A percentile compares a stretch with the other conserved stretches of the same genome.
phyloP scores from a whole-genome alignment of 2,329 filamentous ascomycete species.

The Akanthomyces uredinophilus region DNA sequence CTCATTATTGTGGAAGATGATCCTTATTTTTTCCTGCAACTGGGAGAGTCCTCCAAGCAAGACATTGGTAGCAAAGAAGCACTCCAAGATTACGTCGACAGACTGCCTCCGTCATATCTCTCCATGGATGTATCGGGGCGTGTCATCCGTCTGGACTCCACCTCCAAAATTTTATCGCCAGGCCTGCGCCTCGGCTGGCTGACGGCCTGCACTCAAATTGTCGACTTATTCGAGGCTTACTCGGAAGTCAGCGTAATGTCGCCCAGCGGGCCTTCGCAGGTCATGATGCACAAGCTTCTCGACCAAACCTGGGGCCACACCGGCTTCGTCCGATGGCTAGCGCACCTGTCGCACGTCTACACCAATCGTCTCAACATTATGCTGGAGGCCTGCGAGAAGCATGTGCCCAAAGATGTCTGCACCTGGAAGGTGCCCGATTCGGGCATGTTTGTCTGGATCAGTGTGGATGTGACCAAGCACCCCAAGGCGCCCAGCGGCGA shows the following conservation, averaged over 20 bases:
- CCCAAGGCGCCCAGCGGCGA: conserved; percentile 37
- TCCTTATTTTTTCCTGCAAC: conserved; percentile 82
- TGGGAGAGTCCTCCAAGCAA: conserved; percentile 28
- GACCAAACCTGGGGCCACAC: conserved; percentile 85
- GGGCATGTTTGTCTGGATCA: conserved; percentile 85
- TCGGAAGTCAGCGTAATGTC: conserved; percentile 73
- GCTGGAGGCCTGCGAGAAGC: conserved; percentile 66
- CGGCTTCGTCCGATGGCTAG: conserved; percentile 82
- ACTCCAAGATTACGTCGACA: conserved; percentile 8
- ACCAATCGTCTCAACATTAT: conserved; percentile 66
- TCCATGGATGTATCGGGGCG: conserved; percentile 49
- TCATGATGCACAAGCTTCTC: conserved; percentile 74
- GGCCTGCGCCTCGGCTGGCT: conserved; percentile 77
- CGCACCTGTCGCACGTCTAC: conserved; percentile 70
- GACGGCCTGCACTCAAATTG: conserved; percentile 71
- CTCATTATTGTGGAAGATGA: conserved; percentile 80
- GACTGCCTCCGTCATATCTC: conserved; percentile 26
- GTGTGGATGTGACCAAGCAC: conserved; percentile 56
- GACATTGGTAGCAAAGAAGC: conserved; percentile 1
- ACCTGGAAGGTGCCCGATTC: conserved; percentile 69
- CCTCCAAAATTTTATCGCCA: conserved; percentile 79
- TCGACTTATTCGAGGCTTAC: conserved; percentile 71
- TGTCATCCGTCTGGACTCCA: conserved; percentile 78
- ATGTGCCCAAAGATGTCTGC: conserved; percentile 64
- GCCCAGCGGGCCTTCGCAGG: conserved; percentile 71